Percentiles rank a stretch among this genome's conserved stretches.
Conservation (phyloP, 306 rosid species). For the Trichosanthes truncata region DNA sequence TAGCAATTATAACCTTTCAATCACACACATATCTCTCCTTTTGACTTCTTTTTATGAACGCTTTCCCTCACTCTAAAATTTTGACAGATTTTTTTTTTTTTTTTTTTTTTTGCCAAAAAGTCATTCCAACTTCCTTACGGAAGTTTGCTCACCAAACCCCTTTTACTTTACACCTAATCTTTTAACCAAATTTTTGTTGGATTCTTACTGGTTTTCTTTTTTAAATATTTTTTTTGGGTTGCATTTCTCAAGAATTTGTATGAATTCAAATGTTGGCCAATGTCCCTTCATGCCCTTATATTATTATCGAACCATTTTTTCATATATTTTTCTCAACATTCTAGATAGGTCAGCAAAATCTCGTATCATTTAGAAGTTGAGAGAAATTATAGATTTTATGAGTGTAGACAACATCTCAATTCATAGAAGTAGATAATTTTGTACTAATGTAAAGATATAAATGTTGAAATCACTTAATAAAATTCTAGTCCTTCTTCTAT, state of each 20-base stretch:
- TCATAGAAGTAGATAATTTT: too few relatives aligned
- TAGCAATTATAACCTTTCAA: slow-evolving; percentile 21
- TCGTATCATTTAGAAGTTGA: not conserved
- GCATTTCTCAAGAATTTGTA: not conserved
- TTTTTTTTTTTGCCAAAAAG: not conserved
- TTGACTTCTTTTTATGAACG: slow-evolving; percentile 24
- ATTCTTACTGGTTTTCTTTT: not conserved
- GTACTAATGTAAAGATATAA: too few relatives aligned
- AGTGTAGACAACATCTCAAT: not conserved
- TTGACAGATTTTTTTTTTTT: slow-evolving; percentile 9
- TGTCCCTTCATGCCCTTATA: too few relatives aligned
- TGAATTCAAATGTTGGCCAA: not conserved
- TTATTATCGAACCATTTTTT: not conserved
- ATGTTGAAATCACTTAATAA: too few relatives aligned
- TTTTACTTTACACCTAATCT: slow-evolving; percentile 36
- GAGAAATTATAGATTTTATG: too few relatives aligned
- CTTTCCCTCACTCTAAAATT: slow-evolving; percentile 14
- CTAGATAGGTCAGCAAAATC: not conserved
- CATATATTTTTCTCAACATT: too few relatives aligned
- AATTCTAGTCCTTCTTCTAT: too few relatives aligned
- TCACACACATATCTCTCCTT: not conserved
- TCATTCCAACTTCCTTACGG: slow-evolving; percentile 6
- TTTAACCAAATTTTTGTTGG: slow-evolving; percentile 27
- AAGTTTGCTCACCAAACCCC: slow-evolving; percentile 45
- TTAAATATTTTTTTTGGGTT: slow-evolving; percentile 17